phyloP scores from a whole-genome alignment of 306 rosid genomes.

The Aeschynomene evenia region DNA sequence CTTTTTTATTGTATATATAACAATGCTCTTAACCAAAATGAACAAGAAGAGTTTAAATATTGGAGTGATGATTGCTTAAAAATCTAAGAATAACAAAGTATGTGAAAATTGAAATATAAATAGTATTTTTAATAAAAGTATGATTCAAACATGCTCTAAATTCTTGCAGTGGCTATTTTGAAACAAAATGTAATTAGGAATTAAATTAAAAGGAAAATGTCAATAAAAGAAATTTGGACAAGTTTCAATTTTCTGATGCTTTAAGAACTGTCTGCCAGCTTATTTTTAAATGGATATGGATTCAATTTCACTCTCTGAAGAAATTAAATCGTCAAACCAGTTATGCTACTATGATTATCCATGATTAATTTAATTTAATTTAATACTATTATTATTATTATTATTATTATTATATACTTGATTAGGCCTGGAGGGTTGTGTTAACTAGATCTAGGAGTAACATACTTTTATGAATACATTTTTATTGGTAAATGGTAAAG shows the following conservation, averaged over 20 bases:
- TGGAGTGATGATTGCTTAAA: too few species aligned
- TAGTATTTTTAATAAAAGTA: too few species aligned
- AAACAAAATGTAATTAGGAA: conserved; percentile 10
- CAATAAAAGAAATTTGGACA: not conserved
- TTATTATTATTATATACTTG: not conserved
- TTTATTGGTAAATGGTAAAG: not conserved
- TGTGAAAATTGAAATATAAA: too few species aligned
- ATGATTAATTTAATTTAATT: not conserved
- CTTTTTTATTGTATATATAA: too few species aligned
- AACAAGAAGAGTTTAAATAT: too few species aligned
- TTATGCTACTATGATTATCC: not conserved
- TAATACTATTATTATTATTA: too few species aligned
- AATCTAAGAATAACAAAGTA: too few species aligned
- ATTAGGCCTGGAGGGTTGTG: not conserved
- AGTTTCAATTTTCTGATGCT: not conserved
- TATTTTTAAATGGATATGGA: not conserved
- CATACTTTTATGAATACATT: not conserved
- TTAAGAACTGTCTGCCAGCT: not conserved
- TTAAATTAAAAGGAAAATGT: not conserved
- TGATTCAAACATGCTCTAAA: too few species aligned
- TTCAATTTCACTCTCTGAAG: not conserved
- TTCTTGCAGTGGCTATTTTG: not conserved
- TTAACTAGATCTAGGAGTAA: not conserved
- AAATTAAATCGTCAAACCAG: not conserved
- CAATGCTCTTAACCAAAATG: too few species aligned